Base-by-base conservation (phyloP, 2,329 filamentous ascomycete genomes). In the Fusarium udum region DNA sequence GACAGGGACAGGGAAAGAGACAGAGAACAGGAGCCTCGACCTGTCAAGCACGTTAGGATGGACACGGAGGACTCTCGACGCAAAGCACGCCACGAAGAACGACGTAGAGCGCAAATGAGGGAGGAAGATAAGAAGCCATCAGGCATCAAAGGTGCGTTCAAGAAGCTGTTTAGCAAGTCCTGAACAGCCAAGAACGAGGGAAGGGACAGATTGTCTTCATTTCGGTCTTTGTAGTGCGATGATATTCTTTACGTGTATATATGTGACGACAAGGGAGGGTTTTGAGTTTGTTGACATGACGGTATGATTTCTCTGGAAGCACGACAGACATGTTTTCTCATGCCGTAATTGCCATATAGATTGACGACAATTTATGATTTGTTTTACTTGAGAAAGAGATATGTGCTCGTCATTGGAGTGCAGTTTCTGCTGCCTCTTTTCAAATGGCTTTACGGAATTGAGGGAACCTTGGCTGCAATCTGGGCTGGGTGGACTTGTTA, bases 21-120 rank as follows among this genome's bases (percentile, higher is more conserved):
- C 6, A 26, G 53, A 20, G 39, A 64, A 57, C 37, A 63, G 40
- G 51, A 69, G 31, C 28, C 73, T 16, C 68, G 66, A 31, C 70
- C 72, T 48, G 67, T 75, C 12, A 77, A 72, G 32, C 69, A 76
- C 22, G 53, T 75, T 31, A 79, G 74, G 61, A 78, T 79, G n/a
- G 80, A 80, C 26, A 69, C 80, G 4, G 82, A 83, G 67, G 77
- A 82, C 69, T 78, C 73, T 22, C 81, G 78, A 28, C 78, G 78
- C 48, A 81, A 78, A 71, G 83, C 80, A 45, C 80, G 82, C 55
- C 78, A 79, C 28, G 69, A 78, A 51, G 77, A 80, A 71, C 73
- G 80, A 64, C 77, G 78, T 73, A 81, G 72, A 68, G 80, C 75
- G 42, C 77, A 75, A 49, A 75, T 78, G 55, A 81, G 74, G 66